Evolutionary conservation across 306 rosid species (phyloP), one percentile per base, ranked within the genome.

Genomic region (Dryas drummondii): DNA sequence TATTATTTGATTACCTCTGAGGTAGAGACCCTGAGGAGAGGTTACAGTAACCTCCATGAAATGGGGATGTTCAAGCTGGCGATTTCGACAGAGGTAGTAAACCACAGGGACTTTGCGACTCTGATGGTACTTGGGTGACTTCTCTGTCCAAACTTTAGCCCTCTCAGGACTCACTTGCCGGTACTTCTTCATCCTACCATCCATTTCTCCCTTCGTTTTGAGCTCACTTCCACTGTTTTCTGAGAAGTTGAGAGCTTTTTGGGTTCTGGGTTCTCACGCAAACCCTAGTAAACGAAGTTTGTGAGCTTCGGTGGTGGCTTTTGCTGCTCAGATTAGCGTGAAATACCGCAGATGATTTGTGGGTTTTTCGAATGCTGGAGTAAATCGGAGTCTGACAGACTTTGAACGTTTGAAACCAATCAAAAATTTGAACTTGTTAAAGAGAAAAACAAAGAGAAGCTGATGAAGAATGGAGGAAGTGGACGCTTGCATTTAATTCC

Each of bases 1-100:
- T 32, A 32, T 32, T 32, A 32, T 50, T 17, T 49, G 8, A 60
- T 15, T 80, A 93, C 98, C 98, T 91, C 94, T 88, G 85, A 94
- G 82, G 76, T 68, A 80, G 58, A 91, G 86, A 4, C 98, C 96
- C 12, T 84, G 84, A 4, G 91, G 81, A 55, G 98, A 94, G 12
- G 90, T 80, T 49, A 94, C 60, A 2, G 88, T 83, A 54, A 94
- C 91, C 86, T 94, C 98, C 97, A 94, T 89, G 91, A 94, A 94
- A 83, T 94, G 98, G 73, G 98, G 98, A 51, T 94, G 98, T 75
- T 94, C 97, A 4, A 94, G 90, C 79, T 89, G 96, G 71, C 98
- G 86, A 60, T 94, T 91, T 77, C 96, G 73, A 73, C 88, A 88
- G 50, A 94, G 96, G 77, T 91, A 94, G 82, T 94, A 94, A 85